phyloP scores from a whole-genome alignment of 495 filamentous ascomycete species.

The Xylaria nigripes region DNA sequence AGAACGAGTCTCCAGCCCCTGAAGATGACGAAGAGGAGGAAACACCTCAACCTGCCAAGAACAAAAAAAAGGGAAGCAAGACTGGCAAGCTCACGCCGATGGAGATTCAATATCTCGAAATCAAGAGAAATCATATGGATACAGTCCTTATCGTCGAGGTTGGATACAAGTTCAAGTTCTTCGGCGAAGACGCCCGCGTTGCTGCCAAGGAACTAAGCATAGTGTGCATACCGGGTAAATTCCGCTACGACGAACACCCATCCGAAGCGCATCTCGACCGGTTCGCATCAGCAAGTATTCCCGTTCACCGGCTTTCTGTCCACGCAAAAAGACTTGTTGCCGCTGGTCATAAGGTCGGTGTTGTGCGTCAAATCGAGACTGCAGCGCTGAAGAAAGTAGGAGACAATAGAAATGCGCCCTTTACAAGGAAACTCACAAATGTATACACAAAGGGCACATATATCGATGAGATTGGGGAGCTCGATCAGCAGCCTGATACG shows the following conservation, averaged over 20 bases:
- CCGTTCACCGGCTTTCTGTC: conserved; percentile 83
- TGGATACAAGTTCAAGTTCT: conserved; percentile 96
- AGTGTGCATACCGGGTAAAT: conserved; percentile 93
- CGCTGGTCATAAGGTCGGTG: conserved; percentile 90
- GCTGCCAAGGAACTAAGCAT: conserved; percentile 90
- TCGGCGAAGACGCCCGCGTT: conserved; percentile 89
- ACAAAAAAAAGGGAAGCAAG: conserved; percentile 61
- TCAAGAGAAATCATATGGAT: conserved; percentile 86
- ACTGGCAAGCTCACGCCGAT: conserved; percentile 86
- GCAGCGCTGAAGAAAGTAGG: conserved; percentile 95
- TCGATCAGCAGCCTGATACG: conserved; percentile 46
- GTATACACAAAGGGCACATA: conserved; percentile 98
- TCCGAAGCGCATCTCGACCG: conserved; percentile 89
- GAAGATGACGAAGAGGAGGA: conserved; percentile 51
- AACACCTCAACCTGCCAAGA: conserved; percentile 34
- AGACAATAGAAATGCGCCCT: conserved; percentile 89
- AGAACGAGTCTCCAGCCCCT: conserved; percentile 39
- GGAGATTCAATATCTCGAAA: conserved; percentile 87
- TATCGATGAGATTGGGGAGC: conserved; percentile 83
- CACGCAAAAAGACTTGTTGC: conserved; percentile 90
- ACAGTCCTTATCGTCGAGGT: conserved; percentile 87
- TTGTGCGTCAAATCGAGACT: conserved; percentile 94
- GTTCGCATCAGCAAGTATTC: conserved; percentile 94
- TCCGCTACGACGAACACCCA: conserved; percentile 88
- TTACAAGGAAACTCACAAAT: conserved; percentile 88